Conservation (phyloP, 345 rosid species). For the Rhizophora apiculata region DNA sequence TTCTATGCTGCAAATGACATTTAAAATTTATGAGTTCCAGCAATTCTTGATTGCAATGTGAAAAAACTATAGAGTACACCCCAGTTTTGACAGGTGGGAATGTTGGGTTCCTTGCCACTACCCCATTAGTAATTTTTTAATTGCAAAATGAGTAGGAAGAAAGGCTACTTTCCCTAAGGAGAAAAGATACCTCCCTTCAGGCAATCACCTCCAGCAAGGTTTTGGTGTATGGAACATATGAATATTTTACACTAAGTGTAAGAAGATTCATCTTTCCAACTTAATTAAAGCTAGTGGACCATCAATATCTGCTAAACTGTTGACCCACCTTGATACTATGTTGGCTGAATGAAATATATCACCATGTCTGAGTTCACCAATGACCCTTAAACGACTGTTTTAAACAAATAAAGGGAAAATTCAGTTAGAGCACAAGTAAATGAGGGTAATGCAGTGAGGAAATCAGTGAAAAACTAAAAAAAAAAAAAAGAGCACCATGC, state of each 20-base stretch:
- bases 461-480: not conserved
- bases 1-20: constrained; percentile 70
- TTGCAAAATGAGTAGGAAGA: too few relatives aligned
- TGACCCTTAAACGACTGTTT: constrained; percentile 85
- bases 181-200: not conserved
- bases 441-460: not conserved
- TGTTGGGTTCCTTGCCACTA: too few relatives aligned
- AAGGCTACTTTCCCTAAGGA: not conserved
- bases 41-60: not conserved
- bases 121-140: too few relatives aligned
- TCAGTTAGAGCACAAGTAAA: constrained; percentile 4
- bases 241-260: not conserved
- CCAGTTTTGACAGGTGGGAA: not conserved
- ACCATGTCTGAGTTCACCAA: constrained; percentile 92
- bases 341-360: constrained; percentile 98
- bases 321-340: constrained; percentile 79
- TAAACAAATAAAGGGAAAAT: constrained; percentile 13
- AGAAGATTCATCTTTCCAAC: not conserved
- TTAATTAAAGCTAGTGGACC: not conserved
- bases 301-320: constrained; percentile 18
- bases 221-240: not conserved
- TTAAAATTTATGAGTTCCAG: constrained; percentile 16
- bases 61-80: not conserved
- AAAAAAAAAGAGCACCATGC: not conserved
- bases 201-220: not conserved